Base-by-base conservation (phyloP, 176 grass and related monocot species). In the Pharus latifolius region DNA sequence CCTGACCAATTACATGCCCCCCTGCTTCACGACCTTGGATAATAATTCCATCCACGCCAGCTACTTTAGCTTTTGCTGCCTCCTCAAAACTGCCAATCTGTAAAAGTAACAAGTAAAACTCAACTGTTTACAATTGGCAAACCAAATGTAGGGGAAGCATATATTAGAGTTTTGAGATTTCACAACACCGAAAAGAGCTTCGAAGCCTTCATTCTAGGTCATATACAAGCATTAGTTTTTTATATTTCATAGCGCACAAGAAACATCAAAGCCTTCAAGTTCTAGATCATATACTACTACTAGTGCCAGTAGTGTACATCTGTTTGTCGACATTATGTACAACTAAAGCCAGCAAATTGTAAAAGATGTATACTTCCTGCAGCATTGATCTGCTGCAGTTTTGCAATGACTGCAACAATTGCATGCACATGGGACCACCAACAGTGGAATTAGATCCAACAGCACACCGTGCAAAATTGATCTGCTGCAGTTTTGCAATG, bases 21-120 rank as follows among this genome's bases (percentile, higher is more conserved):
- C 94, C 94, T 67, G 95, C 90, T 74, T 91, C 95, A 60, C 28
- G 75, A 16, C 90, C 95, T 90, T 98, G 95, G 85, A 93, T 72
- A 78, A 93, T 86, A 30, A 98, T 90, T 58, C 70, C 90, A 81
- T 98, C 95, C 43, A 98, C 95, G 32, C 84, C 78, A n/a, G 95
- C 90, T 88, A 63, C 78, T 81, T 86, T 98, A 14, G 89, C 86
- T 77, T 98, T 91, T 2, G 40, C 58, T 55, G 90, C 87, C 34
- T 88, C 90, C 81, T 90, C 94, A 83, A 83, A 56, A 54, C 46
- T 82, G 69, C 90, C 95, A 78, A 98, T 28, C 90, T 98, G 48
- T 55, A 19, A 5, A 84, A 56, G 10, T 7, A 49, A 75, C 34
- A 19, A 29, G 5, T 16, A 2, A 29, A 54, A 73, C 4, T 49